phyloP scores from a whole-genome alignment of 352 stramenopile species.

The Vaucheria bursata region DNA sequence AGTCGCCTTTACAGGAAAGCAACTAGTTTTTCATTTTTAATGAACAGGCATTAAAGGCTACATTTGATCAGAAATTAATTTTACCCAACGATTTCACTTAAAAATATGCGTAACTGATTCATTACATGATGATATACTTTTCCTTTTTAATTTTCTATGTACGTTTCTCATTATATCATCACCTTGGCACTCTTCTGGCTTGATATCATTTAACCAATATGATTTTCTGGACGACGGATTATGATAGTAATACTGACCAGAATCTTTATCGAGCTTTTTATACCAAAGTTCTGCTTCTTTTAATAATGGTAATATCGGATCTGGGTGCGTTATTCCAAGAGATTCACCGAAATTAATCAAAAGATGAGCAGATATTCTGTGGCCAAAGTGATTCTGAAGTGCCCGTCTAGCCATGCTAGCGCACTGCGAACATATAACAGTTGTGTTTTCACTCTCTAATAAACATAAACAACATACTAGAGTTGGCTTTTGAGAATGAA shows the following conservation, averaged over 20 bases:
- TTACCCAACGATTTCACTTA: too few species aligned
- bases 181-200: too few species aligned
- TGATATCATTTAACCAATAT: too few species aligned
- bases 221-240: constrained; percentile 25
- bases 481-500: neutral
- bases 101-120: too few species aligned
- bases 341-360: constrained; percentile 13
- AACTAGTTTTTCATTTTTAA: too few species aligned
- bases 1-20: too few species aligned
- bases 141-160: too few species aligned
- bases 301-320: constrained; percentile 11
- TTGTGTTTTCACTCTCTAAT: neutral
- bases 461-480: neutral
- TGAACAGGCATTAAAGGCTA: too few species aligned
- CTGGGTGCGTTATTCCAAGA: constrained; percentile 15
- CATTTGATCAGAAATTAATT: too few species aligned
- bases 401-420: neutral
- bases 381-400: constrained; percentile 23
- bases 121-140: too few species aligned
- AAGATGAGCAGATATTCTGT: neutral
- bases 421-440: neutral
- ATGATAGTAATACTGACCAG: constrained; percentile 30
- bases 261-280: constrained; percentile 10
- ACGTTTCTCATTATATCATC: too few species aligned
- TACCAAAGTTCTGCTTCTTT: constrained; percentile 4